phyloP scores from a whole-genome alignment of 2,329 filamentous ascomycete genomes.

The Scytalidium lignicola region DNA sequence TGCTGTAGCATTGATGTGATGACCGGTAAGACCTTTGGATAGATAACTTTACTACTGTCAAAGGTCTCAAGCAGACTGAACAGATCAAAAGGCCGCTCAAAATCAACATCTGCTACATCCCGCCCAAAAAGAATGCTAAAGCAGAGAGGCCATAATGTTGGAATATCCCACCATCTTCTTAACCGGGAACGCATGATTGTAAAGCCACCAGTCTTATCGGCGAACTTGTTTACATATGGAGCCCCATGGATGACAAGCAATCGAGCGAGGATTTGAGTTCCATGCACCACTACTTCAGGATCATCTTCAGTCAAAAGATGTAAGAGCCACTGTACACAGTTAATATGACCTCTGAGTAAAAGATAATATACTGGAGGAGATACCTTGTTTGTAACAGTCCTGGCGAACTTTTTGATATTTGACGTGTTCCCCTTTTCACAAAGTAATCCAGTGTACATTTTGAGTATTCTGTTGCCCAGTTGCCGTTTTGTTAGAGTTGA shows the following conservation, averaged over 20 bases:
- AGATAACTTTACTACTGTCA: conserved; percentile 59
- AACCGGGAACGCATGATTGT: conserved; percentile 76
- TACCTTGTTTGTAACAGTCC: conserved; percentile 92
- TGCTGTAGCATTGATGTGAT: conserved; percentile 84
- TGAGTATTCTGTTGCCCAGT: conserved; percentile 68
- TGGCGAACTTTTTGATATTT: conserved; percentile 81
- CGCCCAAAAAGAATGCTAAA: conserved; percentile 84
- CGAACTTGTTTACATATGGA: conserved; percentile 79
- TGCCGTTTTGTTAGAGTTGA: conserved; percentile 57
- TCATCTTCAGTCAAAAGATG: conserved; percentile 88
- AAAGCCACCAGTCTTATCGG: conserved; percentile 87
- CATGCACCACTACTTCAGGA: conserved; percentile 73
- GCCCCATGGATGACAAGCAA: conserved; percentile 78
- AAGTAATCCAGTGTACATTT: conserved; percentile 71
- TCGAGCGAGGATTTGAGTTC: conserved; percentile 76
- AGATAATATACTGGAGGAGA: conserved; percentile 20
- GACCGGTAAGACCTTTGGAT: conserved; percentile 73
- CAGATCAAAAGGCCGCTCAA: conserved; percentile 68
- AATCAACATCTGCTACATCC: conserved; percentile 70
- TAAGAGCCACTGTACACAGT: conserved; percentile 67
- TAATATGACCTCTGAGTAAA: conserved; percentile 19
- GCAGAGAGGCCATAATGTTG: conserved; percentile 79
- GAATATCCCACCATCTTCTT: conserved; percentile 82
- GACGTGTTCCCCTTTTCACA: conserved; percentile 65
- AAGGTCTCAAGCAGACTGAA: conserved; percentile 72